phyloP scores from a whole-genome alignment of 768 basidiomycete species.

The Austroboletus eburneus region DNA sequence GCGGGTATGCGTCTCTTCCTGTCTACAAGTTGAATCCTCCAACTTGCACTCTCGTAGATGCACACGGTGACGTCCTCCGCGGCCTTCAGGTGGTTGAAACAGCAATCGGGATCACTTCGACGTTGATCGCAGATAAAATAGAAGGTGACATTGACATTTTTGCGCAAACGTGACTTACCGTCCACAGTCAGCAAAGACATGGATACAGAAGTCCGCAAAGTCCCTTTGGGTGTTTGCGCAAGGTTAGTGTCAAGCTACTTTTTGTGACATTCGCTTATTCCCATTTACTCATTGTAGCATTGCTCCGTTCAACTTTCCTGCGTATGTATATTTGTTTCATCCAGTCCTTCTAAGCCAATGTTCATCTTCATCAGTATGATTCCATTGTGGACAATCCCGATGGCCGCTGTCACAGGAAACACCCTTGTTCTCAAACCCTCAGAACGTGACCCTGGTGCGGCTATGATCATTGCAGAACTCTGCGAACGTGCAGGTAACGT shows the following conservation, averaged over 20 bases:
- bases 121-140: constrained; percentile 84
- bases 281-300: constrained; percentile 40
- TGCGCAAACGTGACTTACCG: constrained; percentile 14
- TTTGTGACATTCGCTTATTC: neutral
- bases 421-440: constrained; percentile 94
- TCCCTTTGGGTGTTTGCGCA: constrained; percentile 87
- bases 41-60: constrained; percentile 50
- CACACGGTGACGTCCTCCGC: constrained; percentile 90
- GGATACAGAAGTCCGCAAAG: constrained; percentile 84
- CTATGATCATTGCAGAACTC: constrained; percentile 96
- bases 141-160: constrained; percentile 55
- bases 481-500: constrained; percentile 72
- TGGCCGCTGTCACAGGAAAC: constrained; percentile 88
- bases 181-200: constrained; percentile 83
- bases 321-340: constrained; percentile 42
- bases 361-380: constrained; percentile 65
- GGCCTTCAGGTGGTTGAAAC: constrained; percentile 88
- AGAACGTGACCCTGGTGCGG: constrained; percentile 94
- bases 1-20: constrained; percentile 47
- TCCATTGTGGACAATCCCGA: constrained; percentile 92
- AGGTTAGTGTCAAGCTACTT: constrained; percentile 32
- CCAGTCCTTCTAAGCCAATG: neutral
- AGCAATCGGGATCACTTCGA: constrained; percentile 76
- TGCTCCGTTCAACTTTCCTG: constrained; percentile 88
- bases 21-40: neutral